Conservation (phyloP, 495 filamentous ascomycete species). For the Staphylotrichum tortipilum region DNA sequence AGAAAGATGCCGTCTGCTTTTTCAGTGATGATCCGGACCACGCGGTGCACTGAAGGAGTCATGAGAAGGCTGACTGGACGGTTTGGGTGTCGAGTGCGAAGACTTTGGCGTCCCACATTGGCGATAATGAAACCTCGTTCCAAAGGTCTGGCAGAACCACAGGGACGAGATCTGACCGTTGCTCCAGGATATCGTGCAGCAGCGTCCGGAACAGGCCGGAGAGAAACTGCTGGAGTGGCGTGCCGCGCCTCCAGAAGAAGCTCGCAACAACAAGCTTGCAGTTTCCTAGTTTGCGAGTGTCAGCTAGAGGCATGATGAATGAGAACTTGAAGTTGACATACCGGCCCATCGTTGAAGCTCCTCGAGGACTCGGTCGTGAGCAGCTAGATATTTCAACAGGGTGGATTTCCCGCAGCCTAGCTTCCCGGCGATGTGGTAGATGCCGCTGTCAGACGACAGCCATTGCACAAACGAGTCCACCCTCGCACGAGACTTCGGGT, state of each 20-base stretch:
- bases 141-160: background rate
- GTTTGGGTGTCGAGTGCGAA: background rate
- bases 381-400: background rate
- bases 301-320: background rate
- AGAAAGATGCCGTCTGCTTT: conserved; percentile 4
- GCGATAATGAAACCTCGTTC: background rate
- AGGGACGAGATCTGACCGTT: background rate
- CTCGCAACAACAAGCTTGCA: background rate
- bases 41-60: background rate
- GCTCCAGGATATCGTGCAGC: conserved; percentile 1
- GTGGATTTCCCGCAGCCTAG: conserved; percentile 7
- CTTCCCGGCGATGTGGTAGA: conserved; percentile 9
- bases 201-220: background rate
- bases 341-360: conserved; percentile 3
- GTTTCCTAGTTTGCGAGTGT: background rate
- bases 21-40: background rate
- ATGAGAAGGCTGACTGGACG: background rate
- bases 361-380: background rate
- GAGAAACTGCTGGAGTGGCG: background rate
- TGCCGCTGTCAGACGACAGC: background rate
- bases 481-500: background rate
- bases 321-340: background rate
- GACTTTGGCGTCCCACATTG: background rate
- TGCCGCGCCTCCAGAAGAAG: conserved; percentile 2
- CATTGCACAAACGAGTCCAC: background rate